phyloP scores from a whole-genome alignment of 2,329 filamentous ascomycete genomes.

The Ophiostoma australiae region DNA sequence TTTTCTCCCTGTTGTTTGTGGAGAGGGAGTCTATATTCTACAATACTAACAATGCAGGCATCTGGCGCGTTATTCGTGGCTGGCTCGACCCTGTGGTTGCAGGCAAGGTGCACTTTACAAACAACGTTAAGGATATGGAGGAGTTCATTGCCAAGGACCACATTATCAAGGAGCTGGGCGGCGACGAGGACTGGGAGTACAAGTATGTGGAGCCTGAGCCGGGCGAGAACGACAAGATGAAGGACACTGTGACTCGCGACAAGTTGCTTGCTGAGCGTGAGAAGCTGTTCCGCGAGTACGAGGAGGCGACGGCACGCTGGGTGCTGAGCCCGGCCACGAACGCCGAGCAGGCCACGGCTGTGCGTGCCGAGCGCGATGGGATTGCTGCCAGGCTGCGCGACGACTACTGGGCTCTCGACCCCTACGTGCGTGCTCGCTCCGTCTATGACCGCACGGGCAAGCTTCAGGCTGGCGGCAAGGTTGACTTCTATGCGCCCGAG shows the following conservation, averaged over 20 bases:
- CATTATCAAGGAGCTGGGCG: conserved; percentile 79
- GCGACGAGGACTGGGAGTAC: conserved; percentile 80
- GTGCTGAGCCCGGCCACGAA: conserved; percentile 46
- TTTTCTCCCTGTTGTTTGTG: background rate
- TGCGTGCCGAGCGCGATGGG: conserved; percentile 54
- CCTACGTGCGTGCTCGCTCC: conserved; percentile 76
- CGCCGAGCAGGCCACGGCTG: conserved; percentile 42
- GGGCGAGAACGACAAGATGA: conserved; percentile 73
- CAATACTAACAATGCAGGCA: conserved; percentile 47
- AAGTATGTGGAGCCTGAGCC: conserved; percentile 69
- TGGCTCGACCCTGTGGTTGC: conserved; percentile 98
- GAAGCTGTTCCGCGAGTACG: conserved; percentile 65
- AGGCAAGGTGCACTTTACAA: conserved; percentile 88
- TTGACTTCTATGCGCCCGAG: conserved; percentile 60
- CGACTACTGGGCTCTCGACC: conserved; percentile 88
- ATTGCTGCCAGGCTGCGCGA: conserved; percentile 60
- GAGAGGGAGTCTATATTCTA: background rate
- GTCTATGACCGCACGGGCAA: conserved; percentile 78
- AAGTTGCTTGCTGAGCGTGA: conserved; percentile 59
- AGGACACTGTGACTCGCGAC: conserved; percentile 58
- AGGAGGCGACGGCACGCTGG: conserved; percentile 72
- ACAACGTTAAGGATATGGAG: conserved; percentile 70
- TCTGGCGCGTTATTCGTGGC: conserved; percentile 91
- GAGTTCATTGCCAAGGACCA: conserved; percentile 65
- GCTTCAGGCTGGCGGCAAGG: conserved; percentile 59